Evolutionary conservation across 1,284 basidiomycete genomes (phyloP), one percentile per base, ranked within the genome.

Genomic region (Fistulinella cinereoalba): DNA sequence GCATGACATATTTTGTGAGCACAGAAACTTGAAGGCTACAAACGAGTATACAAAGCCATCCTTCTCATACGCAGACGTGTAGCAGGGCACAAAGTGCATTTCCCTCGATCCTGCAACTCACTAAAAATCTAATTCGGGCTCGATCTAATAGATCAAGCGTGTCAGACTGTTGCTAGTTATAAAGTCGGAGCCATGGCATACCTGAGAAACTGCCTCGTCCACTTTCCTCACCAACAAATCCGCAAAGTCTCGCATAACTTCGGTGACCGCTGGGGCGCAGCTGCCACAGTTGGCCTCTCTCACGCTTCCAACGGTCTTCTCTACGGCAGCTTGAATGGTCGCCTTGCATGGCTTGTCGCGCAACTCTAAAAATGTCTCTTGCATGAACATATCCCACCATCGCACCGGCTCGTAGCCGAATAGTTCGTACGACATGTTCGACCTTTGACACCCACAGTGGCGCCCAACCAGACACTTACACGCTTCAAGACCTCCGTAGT

Each of bases 321-420:
- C 41, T 1, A 11, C 47, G 7, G 3, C 3, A 3, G 18, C 10
- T 11, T 37, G 27, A 11, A 62, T 28, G 13, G 46, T 60, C 22
- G 8, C 43, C 16, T 32, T 29, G 22, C 46, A 61, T 1, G 57
- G 57, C 27, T 29, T 49, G 23, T 61, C 57, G 5, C 24, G 21
- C 11, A 58, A 29, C n/a, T 18, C 31, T 3, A 7, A 8, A 7
- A 48, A 50, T 3, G 24, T n/a, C 3, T 39, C 37, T 19, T 51
- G 44, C 49, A 54, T 44, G 9, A 52, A 57, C 1, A 44, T 34
- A 0, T 44, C 44, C 56, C 50, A 58, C 57, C 59, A 58, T 10
- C 32, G 40, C 29, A 40, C 39, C 6, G 39, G 16, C 11, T 32
- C 19, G 1, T 2, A 1, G 15, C 12, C 2, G 4, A 36, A 27